Base-by-base conservation (phyloP, 1,139 yeast species). In the Saccharomyces pastorianus region DNA sequence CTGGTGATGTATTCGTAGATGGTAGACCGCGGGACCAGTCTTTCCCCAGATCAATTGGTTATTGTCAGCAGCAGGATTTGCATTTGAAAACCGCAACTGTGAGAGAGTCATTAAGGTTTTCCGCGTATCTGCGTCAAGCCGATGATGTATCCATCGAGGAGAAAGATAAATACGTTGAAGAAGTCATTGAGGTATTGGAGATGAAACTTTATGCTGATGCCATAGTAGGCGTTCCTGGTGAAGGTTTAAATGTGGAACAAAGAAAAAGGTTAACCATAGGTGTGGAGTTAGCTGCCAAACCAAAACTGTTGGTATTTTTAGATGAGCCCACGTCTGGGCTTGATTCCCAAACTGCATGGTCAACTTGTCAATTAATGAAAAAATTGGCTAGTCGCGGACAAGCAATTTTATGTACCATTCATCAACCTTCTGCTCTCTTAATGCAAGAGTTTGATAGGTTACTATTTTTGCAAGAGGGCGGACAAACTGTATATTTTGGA, bases 401-500 rank as follows among this genome's bases (percentile, higher is more conserved):
- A 66, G 76, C 81, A 11, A 76, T 77, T 53, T 67, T 79, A 58
- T 79, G 83, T 72, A 79, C 83, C 17, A 78, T 79, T 57, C 84
- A 80, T 63, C 84, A 80, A 69, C 91, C 91, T 54, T 84, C 89
- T 3, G 89, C 91, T 38, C 76, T 84, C 53, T 72, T 85, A 64
- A 76, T 85, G 71, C 84, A 84, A 66, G 87, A 84, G 62, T 86
- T 86, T 65, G 95, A 86, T 64, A 79, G 91, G 56, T 73, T 86
- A 58, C 72, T 86, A 58, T 83, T 86, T 66, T 73, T 86, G 67
- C 84, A 82, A 54, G 76, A 72, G 58, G 95, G 93, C 59, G 95
- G 95, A 54, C 75, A 77, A 63, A 86, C 93, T 6, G 89, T 85
- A 25, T 86, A 86, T 69, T 86, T 84, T 68, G 95, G 95, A 51